These are phyloP conservation scores for Pleomassaria siparia DNA, from an alignment of 2,329 filamentous ascomycete species.

Conservation along the genomic window DNA sequence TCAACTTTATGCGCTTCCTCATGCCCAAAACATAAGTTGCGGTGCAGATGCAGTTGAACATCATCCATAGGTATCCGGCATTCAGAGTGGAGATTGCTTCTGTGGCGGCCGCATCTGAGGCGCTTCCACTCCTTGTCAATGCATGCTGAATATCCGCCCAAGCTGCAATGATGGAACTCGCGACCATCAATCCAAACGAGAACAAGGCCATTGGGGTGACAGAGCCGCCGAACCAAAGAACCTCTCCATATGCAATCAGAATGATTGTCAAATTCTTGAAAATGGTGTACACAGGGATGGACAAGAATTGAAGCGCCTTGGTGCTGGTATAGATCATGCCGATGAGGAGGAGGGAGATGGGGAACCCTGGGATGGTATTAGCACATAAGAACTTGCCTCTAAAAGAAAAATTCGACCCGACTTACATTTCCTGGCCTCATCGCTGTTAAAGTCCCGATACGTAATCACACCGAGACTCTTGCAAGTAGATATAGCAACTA, in stretches of 20 bases:
- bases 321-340: conserved; percentile 99
- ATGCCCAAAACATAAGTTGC: conserved; percentile 87
- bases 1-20: conserved; percentile 98
- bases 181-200: conserved; percentile 94
- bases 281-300: conserved; percentile 97
- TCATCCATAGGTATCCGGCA: conserved; percentile 96
- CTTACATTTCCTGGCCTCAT: conserved; percentile 89
- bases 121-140: conserved; percentile 61
- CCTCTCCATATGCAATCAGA: conserved; percentile 96
- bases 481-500: conserved; percentile 77
- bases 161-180: conserved; percentile 90
- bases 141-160: conserved; percentile 96
- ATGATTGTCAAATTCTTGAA: conserved; percentile 99
- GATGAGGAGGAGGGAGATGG: conserved; percentile 90
- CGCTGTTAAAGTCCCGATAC: conserved; percentile 79
- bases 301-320: conserved; percentile 94
- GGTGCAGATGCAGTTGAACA: conserved; percentile 92
- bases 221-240: conserved; percentile 94
- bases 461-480: conserved; percentile 81
- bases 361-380: conserved; percentile 70
- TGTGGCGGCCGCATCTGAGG: conserved; percentile 63
- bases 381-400: background rate
- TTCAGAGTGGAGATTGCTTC: conserved; percentile 86
- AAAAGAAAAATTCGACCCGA: background rate
- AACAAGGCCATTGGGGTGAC: conserved; percentile 86